Conservation (phyloP, 495 filamentous ascomycete species). For the Hypoxylon crocopeplum region DNA sequence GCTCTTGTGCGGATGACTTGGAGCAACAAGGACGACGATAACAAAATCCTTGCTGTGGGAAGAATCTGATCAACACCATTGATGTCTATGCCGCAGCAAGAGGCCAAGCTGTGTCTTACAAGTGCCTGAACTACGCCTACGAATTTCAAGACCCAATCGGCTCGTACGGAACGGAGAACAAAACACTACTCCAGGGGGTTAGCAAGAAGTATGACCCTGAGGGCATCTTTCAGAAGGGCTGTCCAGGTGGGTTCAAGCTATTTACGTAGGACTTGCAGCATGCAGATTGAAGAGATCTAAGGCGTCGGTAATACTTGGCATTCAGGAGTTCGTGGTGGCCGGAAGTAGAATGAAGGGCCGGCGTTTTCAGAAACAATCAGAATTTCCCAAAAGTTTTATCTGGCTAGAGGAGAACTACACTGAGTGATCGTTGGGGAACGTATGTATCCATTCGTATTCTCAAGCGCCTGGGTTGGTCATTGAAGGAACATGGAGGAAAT, state of each 20-base stretch:
- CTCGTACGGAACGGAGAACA: constrained; percentile 55
- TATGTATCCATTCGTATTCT: no score
- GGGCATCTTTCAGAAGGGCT: constrained; percentile 54
- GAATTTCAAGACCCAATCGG: constrained; percentile 51
- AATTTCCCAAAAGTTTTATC: no score
- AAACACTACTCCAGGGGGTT: constrained; percentile 43
- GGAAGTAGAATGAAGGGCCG: no score
- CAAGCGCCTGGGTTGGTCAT: no score
- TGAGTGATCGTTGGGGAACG: no score
- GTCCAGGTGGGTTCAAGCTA: constrained; percentile 41
- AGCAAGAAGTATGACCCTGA: constrained; percentile 58
- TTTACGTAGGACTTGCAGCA: no score
- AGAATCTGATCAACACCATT: constrained; percentile 3
- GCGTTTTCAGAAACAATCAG: no score
- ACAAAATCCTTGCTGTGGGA: background rate
- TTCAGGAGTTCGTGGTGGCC: no score
- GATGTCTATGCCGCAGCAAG: constrained; percentile 9
- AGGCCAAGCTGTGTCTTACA: constrained; percentile 32
- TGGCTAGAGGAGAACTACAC: no score
- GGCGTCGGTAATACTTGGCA: no score
- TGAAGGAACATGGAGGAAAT: no score
- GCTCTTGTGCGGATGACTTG: constrained; percentile 16
- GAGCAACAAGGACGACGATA: constrained; percentile 26
- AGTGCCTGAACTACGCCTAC: constrained; percentile 52
- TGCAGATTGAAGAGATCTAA: no score